Conservation (phyloP, 306 rosid genomes). For the Mimosa pudica region DNA sequence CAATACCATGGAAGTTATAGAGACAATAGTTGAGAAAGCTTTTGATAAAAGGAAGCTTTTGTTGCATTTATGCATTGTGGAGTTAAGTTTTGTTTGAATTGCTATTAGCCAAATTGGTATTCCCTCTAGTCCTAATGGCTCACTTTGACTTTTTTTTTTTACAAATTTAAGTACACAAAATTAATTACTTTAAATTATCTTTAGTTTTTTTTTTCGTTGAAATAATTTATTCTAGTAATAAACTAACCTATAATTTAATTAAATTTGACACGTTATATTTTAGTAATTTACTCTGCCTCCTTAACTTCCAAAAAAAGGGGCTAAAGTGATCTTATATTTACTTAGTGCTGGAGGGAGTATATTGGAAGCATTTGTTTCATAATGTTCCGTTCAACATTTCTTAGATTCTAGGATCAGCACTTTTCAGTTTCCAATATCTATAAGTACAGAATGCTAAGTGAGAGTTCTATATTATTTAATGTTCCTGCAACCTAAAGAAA, state of each 20-base stretch:
- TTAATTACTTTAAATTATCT: too few relatives aligned
- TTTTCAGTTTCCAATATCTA: constrained; percentile 7
- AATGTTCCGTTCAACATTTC: background rate
- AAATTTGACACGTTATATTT: too few relatives aligned
- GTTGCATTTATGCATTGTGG: background rate
- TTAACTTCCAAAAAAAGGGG: too few relatives aligned
- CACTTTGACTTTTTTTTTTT: too few relatives aligned
- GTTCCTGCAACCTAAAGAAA: constrained; percentile 12
- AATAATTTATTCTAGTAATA: too few relatives aligned
- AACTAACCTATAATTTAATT: too few relatives aligned
- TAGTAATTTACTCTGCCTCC: too few relatives aligned
- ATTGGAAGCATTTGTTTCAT: background rate
- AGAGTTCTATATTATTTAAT: background rate
- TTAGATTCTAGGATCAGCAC: background rate
- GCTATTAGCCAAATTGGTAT: background rate
- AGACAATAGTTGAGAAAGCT: background rate
- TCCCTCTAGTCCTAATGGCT: too few relatives aligned
- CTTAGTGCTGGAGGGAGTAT: too few relatives aligned
- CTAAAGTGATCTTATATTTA: too few relatives aligned
- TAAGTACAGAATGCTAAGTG: constrained; percentile 24
- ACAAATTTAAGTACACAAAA: too few relatives aligned
- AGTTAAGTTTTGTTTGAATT: background rate
- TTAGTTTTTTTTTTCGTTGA: too few relatives aligned
- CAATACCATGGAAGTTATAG: background rate
- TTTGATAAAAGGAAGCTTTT: background rate